Conservation (phyloP, 2,329 filamentous ascomycete genomes). For the Annulohypoxylon truncatum region DNA sequence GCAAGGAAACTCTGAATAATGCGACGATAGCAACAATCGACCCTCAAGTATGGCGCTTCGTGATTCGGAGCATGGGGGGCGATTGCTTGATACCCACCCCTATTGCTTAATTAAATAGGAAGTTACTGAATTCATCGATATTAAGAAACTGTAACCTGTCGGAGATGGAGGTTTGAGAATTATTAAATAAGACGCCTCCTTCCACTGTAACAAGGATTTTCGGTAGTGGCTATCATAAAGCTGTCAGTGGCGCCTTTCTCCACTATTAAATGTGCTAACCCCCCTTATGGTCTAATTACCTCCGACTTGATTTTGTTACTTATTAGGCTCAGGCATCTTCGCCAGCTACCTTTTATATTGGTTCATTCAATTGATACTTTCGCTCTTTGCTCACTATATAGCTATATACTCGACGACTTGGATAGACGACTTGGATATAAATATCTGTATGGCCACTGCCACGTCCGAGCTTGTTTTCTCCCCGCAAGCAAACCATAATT, state of each 20-base stretch:
- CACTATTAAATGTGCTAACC: neutral
- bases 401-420: neutral
- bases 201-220: neutral
- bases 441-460: conserved; percentile 43
- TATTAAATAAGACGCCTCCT: neutral
- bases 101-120: conserved; percentile 3
- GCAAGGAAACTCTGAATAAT: conserved; percentile 5
- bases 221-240: neutral
- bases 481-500: conserved; percentile 67
- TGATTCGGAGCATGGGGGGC: neutral
- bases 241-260: neutral
- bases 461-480: conserved; percentile 63
- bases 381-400: neutral
- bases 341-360: neutral
- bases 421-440: neutral
- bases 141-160: neutral
- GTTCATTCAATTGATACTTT: neutral
- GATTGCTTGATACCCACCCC: conserved; percentile 18
- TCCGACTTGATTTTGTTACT: neutral
- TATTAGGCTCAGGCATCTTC: neutral
- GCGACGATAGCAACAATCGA: neutral
- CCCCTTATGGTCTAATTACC: neutral
- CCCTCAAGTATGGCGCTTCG: neutral
- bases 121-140: neutral
- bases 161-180: neutral